Percentiles rank a stretch among this genome's conserved stretches.
Evolutionary conservation across 106 monocot species (phyloP).

Genomic region (Dendrobium huoshanense): DNA sequence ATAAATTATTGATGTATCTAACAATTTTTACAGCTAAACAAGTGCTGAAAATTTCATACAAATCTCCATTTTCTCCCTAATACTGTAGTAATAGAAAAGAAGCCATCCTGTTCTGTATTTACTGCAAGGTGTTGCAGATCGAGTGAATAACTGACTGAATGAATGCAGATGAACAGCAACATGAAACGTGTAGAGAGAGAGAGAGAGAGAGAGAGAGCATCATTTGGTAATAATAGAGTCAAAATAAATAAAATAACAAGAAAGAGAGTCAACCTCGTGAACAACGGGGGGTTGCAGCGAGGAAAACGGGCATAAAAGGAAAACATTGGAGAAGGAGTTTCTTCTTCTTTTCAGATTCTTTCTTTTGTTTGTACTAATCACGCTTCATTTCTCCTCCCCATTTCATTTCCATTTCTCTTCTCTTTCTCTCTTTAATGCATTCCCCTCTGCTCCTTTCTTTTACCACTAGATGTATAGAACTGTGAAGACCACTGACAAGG

Average conservation of each 20-base stretch:
- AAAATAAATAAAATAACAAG: neutral
- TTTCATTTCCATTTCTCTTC: neutral
- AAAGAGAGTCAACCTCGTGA: slow-evolving; percentile 1
- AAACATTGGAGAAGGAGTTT: slow-evolving; percentile 6
- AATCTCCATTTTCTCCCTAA: neutral
- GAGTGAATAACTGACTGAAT: slow-evolving; percentile 18
- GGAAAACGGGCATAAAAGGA: slow-evolving; percentile 1
- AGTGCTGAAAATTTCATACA: neutral
- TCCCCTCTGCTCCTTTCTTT: slow-evolving; percentile 4
- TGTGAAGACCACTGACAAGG: slow-evolving; percentile 32
- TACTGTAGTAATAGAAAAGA: neutral
- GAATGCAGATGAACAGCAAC: slow-evolving; percentile 19
- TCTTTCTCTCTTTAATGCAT: slow-evolving; percentile 3
- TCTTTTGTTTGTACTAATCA: neutral
- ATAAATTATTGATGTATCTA: neutral
- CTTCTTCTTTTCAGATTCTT: slow-evolving; percentile 8
- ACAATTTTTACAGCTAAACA: neutral
- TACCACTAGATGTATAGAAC: slow-evolving; percentile 40
- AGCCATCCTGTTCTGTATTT: neutral
- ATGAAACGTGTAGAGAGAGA: neutral
- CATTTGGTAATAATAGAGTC: slow-evolving; percentile 55
- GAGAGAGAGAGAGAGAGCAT: slow-evolving; percentile 27
- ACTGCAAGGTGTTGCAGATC: slow-evolving; percentile 5
- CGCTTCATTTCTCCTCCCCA: neutral
- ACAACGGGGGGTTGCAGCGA: neutral